Base-by-base conservation (phyloP, 352 stramenopile genomes). In the Chrysophaeum taylorii region DNA sequence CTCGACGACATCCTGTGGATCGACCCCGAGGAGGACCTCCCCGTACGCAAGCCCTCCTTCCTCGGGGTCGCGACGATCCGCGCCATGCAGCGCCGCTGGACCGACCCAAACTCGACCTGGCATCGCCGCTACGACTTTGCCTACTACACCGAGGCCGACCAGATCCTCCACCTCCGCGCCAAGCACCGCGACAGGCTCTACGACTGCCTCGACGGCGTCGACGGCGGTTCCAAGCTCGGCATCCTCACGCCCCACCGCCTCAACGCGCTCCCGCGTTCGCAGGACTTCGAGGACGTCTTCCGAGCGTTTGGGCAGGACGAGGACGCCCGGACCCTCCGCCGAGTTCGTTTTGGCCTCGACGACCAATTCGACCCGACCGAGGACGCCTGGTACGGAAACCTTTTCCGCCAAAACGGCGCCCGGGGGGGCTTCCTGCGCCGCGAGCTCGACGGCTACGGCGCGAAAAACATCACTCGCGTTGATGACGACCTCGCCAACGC, bases 71-170 rank as follows among this genome's bases (percentile, higher is more conserved):
- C 57, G 33, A 66, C 57, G 14, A 43, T 66, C 31, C 57, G 57
- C 31, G 33, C 18, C 12, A 42, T 66, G 12, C 57, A 66, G 35
- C 14, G 27, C 18, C 31, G 35, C 33, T 48, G 31, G 57, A 33
- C 5, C 9, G n/a, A n/a, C n/a, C n/a, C n/a, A n/a, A 45, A 66
- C 57, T 31, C 41, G 36, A 45, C 57, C 9, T 23, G 12, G 57
- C 33, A 31, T 1, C 36, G 25, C 5, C 33, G 57, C 33, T 2
- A 45, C 9, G 2, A 27, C 9, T 2, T 66, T 2, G 57, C 9
- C 36, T 66, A 45, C 33, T 66, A 66, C 35, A 66, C 57, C 2
- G 57, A 66, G 36, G 57, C 57, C 16, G 57, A 66, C 36, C 57
- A 66, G 36, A 2, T 66, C 21, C 1, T 66, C 9, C 31, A 42